These are phyloP conservation scores for Colletotrichum gigasporum DNA, from an alignment of 2,329 filamentous ascomycete species.

Conservation along the genomic window DNA sequence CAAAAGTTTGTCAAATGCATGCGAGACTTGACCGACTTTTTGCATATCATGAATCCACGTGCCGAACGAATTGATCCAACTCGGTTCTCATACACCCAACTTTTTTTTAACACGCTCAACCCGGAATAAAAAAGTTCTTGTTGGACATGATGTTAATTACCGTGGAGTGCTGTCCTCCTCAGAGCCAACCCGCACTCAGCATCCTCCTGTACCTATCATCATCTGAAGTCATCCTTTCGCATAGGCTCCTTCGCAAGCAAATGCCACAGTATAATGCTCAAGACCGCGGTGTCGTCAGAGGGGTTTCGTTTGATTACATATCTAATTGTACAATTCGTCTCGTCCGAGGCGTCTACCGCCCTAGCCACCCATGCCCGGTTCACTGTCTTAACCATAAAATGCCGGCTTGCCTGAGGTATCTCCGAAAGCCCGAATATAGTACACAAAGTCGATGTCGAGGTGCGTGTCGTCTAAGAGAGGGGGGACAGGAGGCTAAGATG, in stretches of 20 bases:
- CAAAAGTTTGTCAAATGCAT: no score
- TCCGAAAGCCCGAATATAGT: slow-evolving; percentile 23
- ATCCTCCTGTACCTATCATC: not conserved
- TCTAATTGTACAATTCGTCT: slow-evolving; percentile 28
- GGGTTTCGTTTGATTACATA: slow-evolving; percentile 32
- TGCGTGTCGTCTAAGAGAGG: slow-evolving; percentile 58
- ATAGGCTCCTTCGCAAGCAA: not conserved
- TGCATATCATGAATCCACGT: no score
- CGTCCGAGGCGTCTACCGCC: not conserved
- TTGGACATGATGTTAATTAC: no score
- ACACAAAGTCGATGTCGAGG: slow-evolving; percentile 24
- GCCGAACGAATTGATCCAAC: no score
- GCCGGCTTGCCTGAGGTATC: not conserved
- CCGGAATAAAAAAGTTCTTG: no score
- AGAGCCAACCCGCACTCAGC: no score
- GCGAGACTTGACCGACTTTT: no score
- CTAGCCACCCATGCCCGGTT: not conserved
- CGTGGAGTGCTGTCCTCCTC: no score
- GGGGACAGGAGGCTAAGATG: slow-evolving; percentile 67
- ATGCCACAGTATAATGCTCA: not conserved
- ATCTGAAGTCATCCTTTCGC: no score
- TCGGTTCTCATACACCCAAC: no score
- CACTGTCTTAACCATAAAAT: slow-evolving; percentile 4
- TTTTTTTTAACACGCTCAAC: no score
- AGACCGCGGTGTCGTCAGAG: slow-evolving; percentile 18